A percentile compares a stretch with the other conserved stretches of the same genome.
phyloP scores from a whole-genome alignment of 176 grass and related monocot genomes.

The Carex parvula region DNA sequence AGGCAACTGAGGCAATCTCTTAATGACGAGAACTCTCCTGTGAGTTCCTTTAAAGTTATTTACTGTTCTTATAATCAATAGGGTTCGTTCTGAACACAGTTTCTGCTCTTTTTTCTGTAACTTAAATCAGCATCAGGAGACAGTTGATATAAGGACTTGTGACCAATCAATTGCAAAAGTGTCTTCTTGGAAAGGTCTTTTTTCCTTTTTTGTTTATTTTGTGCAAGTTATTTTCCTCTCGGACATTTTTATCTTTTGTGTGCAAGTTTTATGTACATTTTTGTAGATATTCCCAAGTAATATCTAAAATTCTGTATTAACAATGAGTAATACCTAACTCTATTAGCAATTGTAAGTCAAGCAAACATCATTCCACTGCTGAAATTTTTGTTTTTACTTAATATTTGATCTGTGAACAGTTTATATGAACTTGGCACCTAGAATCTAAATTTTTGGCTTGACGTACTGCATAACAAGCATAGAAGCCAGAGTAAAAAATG shows the following conservation, averaged over 20 bases:
- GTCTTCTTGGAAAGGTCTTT: slow-evolving; percentile 62
- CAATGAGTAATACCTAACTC: neutral
- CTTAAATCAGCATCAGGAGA: slow-evolving; percentile 46
- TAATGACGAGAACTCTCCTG: slow-evolving; percentile 59
- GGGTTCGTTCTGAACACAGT: neutral
- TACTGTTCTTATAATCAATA: slow-evolving; percentile 10
- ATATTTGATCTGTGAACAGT: neutral
- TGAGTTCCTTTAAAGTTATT: slow-evolving; percentile 32
- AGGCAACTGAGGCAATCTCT: slow-evolving; percentile 84
- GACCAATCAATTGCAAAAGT: slow-evolving; percentile 63
- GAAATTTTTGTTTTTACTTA: neutral
- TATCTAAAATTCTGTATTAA: neutral
- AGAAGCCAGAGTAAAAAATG: neutral
- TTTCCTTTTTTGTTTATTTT: neutral
- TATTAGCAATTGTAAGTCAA: neutral
- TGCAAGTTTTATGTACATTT: neutral
- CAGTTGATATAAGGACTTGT: slow-evolving; percentile 67
- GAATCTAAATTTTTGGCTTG: slow-evolving; percentile 10
- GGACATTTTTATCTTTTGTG: neutral
- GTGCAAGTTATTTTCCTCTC: neutral
- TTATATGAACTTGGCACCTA: neutral
- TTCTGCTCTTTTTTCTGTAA: neutral
- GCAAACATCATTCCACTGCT: neutral
- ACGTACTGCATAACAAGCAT: neutral
- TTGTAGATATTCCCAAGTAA: neutral